A percentile compares a stretch with the other conserved stretches of the same genome.
Evolutionary conservation across 805 yeast species (phyloP).

Genomic region (Hanseniaspora mollemarum): DNA sequence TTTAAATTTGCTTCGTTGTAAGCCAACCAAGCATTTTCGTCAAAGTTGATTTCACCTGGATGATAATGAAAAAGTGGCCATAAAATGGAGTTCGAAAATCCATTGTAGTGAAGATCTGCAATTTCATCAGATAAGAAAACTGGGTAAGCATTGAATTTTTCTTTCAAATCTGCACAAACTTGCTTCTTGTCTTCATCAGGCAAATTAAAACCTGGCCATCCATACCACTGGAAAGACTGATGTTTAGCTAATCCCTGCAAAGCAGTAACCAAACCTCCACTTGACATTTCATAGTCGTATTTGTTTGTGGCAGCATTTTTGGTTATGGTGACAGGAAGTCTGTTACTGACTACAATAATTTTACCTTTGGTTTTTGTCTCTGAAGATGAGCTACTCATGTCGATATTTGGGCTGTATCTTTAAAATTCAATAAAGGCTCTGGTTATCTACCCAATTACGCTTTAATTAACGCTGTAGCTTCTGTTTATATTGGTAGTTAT

Average conservation of each 20-base stretch:
- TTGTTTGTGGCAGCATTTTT: constrained; percentile 45
- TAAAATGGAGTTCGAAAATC: constrained; percentile 82
- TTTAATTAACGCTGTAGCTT: no score
- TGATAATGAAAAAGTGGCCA: constrained; percentile 99
- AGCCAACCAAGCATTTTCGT: constrained; percentile 96
- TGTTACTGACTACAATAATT: constrained; percentile 83
- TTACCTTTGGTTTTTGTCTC: constrained; percentile 36
- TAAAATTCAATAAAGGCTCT: neutral
- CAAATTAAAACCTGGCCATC: constrained; percentile 93
- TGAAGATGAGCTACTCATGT: neutral
- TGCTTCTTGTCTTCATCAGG: constrained; percentile 61
- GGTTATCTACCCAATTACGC: no score
- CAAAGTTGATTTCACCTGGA: constrained; percentile 98
- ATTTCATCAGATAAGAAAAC: constrained; percentile 76
- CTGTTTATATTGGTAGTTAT: no score
- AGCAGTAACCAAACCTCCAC: constrained; percentile 96
- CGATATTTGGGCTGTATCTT: neutral
- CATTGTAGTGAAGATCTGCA: constrained; percentile 94
- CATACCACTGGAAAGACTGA: constrained; percentile 88
- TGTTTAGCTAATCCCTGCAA: constrained; percentile 78
- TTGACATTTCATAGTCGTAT: constrained; percentile 81
- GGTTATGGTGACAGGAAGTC: constrained; percentile 87
- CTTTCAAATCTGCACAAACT: constrained; percentile 59
- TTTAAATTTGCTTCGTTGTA: constrained; percentile 81
- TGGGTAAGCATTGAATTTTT: constrained; percentile 80